These are phyloP conservation scores for Buddleja alternifolia DNA, from an alignment of 257 asterid genomes.

Conservation along the genomic window DNA sequence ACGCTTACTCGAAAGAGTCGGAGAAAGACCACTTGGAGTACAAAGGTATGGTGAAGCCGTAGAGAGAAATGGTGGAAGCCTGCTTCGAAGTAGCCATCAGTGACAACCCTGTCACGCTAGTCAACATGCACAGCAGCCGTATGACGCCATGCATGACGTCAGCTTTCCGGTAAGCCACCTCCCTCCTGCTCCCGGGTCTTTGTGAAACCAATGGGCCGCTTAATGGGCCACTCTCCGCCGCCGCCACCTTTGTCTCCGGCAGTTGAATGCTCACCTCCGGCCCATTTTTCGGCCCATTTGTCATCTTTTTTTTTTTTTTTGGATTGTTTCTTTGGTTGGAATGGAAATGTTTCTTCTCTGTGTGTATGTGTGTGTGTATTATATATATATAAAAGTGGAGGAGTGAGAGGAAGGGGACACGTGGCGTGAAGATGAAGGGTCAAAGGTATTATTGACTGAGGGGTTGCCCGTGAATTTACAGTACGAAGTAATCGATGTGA, in stretches of 20 bases:
- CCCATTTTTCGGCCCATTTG: constrained; percentile 38
- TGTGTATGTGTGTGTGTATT: constrained; percentile 8
- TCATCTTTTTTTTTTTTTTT: constrained; percentile 23
- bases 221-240: constrained; percentile 39
- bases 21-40: constrained; percentile 90
- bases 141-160: constrained; percentile 52
- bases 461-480: constrained; percentile 40
- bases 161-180: constrained; percentile 34
- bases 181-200: constrained; percentile 3
- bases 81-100: constrained; percentile 76
- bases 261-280: constrained; percentile 62
- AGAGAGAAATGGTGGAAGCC: constrained; percentile 65
- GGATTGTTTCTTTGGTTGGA: constrained; percentile 8
- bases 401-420: constrained; percentile 31
- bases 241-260: constrained; percentile 53
- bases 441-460: constrained; percentile 16
- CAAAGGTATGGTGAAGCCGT: constrained; percentile 72
- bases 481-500: constrained; percentile 18
- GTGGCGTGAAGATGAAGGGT: constrained; percentile 31
- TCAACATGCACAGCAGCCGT: constrained; percentile 56
- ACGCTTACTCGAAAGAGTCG: constrained; percentile 69
- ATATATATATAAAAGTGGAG: constrained; percentile 21
- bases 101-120: constrained; percentile 58
- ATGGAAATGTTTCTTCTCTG: constrained; percentile 19
- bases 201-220: constrained; percentile 36